Conservation (phyloP, 2,329 filamentous ascomycete species). For the Fusarium tricinctum region DNA sequence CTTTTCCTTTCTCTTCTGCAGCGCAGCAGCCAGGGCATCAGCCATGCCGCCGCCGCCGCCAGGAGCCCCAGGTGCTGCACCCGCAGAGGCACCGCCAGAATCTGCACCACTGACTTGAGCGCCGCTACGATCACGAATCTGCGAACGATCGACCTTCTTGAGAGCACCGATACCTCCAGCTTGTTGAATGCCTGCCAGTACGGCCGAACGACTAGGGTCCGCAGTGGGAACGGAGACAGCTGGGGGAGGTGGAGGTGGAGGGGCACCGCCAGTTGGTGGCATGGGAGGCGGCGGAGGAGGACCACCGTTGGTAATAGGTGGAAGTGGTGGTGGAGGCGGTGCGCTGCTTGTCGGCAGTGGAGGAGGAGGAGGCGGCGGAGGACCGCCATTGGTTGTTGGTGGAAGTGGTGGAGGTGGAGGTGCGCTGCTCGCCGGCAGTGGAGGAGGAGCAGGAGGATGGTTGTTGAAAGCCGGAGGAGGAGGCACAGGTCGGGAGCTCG, state of each 20-base stretch:
- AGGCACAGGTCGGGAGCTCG: constrained; percentile 66
- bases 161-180: constrained; percentile 76
- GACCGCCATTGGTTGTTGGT: constrained; percentile 28
- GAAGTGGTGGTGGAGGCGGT: constrained; percentile 65
- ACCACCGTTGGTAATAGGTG: constrained; percentile 36
- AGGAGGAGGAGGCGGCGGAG: constrained; percentile 52
- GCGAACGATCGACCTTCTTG: constrained; percentile 79
- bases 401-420: constrained; percentile 67
- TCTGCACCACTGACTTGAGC: constrained; percentile 70
- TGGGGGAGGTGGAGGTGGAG: constrained; percentile 61
- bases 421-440: constrained; percentile 59
- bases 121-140: constrained; percentile 79
- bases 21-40: constrained; percentile 82
- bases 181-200: constrained; percentile 80
- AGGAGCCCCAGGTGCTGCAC: constrained; percentile 66
- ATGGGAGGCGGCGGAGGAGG: constrained; percentile 50
- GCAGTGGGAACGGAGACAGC: constrained; percentile 48
- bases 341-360: constrained; percentile 1
- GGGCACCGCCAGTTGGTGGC: constrained; percentile 45
- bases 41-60: constrained; percentile 78
- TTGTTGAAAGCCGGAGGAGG: constrained; percentile 61
- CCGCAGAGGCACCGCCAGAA: constrained; percentile 65
- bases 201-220: constrained; percentile 67
- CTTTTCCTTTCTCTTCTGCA: constrained; percentile 90
- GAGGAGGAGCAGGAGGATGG: constrained; percentile 55